Base-by-base conservation (phyloP, 2,329 filamentous ascomycete species). In the Ilyonectria destructans region DNA sequence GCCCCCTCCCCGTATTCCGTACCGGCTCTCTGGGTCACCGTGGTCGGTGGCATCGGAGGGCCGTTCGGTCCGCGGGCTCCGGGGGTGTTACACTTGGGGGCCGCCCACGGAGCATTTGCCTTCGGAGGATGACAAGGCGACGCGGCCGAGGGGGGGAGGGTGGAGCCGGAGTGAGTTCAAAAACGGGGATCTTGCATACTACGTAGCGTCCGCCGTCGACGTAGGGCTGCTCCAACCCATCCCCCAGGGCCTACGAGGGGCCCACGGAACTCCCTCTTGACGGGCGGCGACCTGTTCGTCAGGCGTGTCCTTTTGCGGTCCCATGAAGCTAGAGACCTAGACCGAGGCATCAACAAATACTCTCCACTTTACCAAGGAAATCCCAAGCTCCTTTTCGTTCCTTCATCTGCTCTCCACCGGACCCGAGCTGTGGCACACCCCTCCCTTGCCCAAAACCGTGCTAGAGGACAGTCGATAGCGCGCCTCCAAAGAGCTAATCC, bases 11-110 rank as follows among this genome's bases (percentile, higher is more conserved):
- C 58, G 48, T 52, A 21, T 43, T 43, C 40, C 29, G 52, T 65
- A 46, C 65, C 66, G 58, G 57, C 62, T 52, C 33, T 65, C 45
- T 65, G 62, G 61, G 62, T 68, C 66, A 58, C 45, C 61, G 57
- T 59, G 29, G 61, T 51, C 61, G 56, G 65, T 33, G 52, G 45
- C 6, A 33, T n/a, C 52, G 46, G 56, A 43, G n/a, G 29, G 12
- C 51, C 49, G 29, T 55, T 49, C 57, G 37, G 43, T 55, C 35
- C 51, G 29, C 58, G 58, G 35, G 23, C 19, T 12, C 51, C 29
- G 51, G 51, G 49, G 19, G 17, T n/a, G 52, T 13, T 8, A 33
- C 51, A 61, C 33, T 57, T 64, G 51, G 65, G 60, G 65, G 61
- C 33, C 62, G 45, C 48, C 58, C 51, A 26, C 21, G 62, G 49